phyloP scores from a whole-genome alignment of 257 asterid genomes.

The Solanum lycopersicoides region DNA sequence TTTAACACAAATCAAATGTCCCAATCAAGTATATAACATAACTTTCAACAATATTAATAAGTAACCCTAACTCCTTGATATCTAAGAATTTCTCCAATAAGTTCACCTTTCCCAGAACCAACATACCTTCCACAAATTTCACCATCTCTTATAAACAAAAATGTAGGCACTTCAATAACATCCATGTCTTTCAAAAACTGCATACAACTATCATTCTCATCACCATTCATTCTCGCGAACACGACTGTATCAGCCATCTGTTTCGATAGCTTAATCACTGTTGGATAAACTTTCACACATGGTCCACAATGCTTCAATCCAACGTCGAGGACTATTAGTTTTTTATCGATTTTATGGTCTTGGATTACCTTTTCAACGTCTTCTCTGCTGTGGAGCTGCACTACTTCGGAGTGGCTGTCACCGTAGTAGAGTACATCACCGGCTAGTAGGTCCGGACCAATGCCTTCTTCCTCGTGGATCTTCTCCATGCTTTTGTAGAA shows the following conservation, averaged over 20 bases:
- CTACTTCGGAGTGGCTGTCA: slow-evolving; percentile 76
- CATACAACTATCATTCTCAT: slow-evolving; percentile 96
- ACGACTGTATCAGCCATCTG: slow-evolving; percentile 75
- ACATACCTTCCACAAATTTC: slow-evolving; percentile 73
- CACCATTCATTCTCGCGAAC: slow-evolving; percentile 95
- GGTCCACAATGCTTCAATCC: slow-evolving; percentile 98
- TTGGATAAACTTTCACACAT: slow-evolving; percentile 90
- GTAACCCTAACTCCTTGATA: slow-evolving; percentile 91
- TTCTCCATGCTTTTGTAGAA: slow-evolving; percentile 89
- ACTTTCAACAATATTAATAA: slow-evolving; percentile 6
- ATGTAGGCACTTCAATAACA: slow-evolving; percentile 88
- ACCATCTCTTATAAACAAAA: slow-evolving; percentile 85
- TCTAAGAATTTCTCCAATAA: slow-evolving; percentile 88
- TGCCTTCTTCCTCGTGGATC: slow-evolving; percentile 90
- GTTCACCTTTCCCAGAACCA: slow-evolving; percentile 97
- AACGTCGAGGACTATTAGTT: slow-evolving; percentile 70
- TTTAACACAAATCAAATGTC: not conserved
- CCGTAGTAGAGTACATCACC: slow-evolving; percentile 98
- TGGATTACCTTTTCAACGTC: slow-evolving; percentile 67
- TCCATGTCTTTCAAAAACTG: slow-evolving; percentile 75
- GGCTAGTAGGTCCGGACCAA: slow-evolving; percentile 66
- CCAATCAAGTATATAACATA: not conserved
- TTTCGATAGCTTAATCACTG: slow-evolving; percentile 73
- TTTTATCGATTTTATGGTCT: slow-evolving; percentile 41
- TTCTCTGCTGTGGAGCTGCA: slow-evolving; percentile 61